Percentiles rank a stretch among this genome's conserved stretches.
These are phyloP conservation scores for Chlorella vulgaris DNA, from an alignment of 139 green algal genomes.

Conservation along the genomic window DNA sequence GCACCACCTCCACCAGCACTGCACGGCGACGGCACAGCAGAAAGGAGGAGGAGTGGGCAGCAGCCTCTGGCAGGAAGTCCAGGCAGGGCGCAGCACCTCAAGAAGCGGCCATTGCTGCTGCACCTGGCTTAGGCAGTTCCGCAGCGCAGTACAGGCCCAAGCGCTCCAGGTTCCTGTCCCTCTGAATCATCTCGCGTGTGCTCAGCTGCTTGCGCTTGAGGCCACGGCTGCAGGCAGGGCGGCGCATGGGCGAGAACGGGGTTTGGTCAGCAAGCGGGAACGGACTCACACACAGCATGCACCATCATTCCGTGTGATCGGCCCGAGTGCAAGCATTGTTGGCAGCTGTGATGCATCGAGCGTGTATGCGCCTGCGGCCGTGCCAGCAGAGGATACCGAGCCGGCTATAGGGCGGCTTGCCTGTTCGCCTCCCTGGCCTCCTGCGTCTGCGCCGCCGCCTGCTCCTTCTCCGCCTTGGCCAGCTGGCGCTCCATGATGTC, in stretches of 20 bases:
- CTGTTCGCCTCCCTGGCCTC: background rate
- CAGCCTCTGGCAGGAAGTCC: too few species aligned
- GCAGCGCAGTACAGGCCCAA: constrained; percentile 67
- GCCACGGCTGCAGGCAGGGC: background rate
- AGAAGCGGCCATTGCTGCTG: too few species aligned
- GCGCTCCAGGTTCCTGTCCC: constrained; percentile 67
- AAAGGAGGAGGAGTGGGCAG: background rate
- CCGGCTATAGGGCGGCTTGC: too few species aligned
- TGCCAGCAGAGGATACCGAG: too few species aligned
- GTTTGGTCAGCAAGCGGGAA: too few species aligned
- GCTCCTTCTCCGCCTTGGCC: constrained; percentile 14
- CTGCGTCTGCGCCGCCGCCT: background rate
- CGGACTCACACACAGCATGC: too few species aligned
- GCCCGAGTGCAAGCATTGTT: too few species aligned
- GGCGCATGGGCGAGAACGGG: background rate
- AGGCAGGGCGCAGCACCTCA: too few species aligned
- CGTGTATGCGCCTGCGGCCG: background rate
- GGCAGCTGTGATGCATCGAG: background rate
- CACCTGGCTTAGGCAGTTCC: constrained; percentile 44
- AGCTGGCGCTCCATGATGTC: constrained; percentile 72
- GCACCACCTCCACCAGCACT: constrained; percentile 42
- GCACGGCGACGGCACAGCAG: background rate
- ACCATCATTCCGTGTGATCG: too few species aligned
- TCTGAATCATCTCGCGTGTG: constrained; percentile 58
- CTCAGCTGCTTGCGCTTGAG: constrained; percentile 39